Evolutionary conservation across 345 rosid genomes (phyloP).

Genomic region (Eucalyptus regnans): DNA sequence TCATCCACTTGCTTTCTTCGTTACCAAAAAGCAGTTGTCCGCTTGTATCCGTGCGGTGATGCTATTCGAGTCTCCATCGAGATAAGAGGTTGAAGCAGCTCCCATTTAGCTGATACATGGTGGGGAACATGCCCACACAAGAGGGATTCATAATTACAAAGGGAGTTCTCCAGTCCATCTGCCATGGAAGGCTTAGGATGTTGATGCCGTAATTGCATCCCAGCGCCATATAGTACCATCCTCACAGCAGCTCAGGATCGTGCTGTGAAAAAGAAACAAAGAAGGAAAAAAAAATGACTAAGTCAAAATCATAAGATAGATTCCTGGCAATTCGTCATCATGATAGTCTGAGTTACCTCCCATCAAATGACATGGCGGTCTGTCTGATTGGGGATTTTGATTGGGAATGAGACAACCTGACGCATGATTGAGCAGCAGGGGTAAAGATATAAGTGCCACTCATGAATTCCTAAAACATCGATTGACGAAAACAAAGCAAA

Average conservation of each 20-base stretch:
- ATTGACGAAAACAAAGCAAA: not conserved
- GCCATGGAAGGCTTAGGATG: not conserved
- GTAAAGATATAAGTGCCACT: not conserved
- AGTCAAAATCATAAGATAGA: not conserved
- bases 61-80: not conserved
- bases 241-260: conserved; percentile 86
- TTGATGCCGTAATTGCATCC: conserved; percentile 42
- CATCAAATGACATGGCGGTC: conserved; percentile 91
- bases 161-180: not conserved
- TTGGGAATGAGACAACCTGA: conserved; percentile 65
- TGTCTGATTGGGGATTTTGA: conserved; percentile 84
- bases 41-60: not conserved
- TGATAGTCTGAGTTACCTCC: conserved; percentile 28
- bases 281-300: not conserved
- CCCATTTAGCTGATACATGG: not conserved
- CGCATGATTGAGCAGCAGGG: not conserved
- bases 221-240: conserved; percentile 97
- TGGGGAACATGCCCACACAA: not conserved
- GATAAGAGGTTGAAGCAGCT: not conserved
- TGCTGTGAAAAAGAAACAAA: conserved; percentile 33
- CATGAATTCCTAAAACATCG: not conserved
- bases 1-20: not conserved
- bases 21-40: not conserved
- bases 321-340: not conserved
- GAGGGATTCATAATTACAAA: not conserved